Percentiles rank a stretch among this genome's conserved stretches.
Conservation (phyloP, 495 filamentous ascomycete genomes). For the Haplographium delicatum region DNA sequence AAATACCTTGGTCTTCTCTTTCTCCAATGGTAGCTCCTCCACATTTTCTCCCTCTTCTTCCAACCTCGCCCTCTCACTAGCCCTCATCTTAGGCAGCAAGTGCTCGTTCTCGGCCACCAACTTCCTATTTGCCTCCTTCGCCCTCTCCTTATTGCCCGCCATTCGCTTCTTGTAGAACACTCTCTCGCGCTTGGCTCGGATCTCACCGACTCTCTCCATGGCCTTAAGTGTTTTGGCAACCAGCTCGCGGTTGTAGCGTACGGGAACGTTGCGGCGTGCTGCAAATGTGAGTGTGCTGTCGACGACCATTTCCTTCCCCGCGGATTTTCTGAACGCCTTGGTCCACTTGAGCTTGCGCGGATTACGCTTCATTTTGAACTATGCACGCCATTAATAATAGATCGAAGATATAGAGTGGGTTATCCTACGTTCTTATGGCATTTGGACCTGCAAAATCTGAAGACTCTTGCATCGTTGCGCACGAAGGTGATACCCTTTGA, state of each 20-base stretch:
- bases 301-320: constrained; percentile 88
- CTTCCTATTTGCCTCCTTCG: constrained; percentile 73
- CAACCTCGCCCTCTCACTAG: constrained; percentile 45
- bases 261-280: constrained; percentile 85
- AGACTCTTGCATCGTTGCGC: constrained; percentile 63
- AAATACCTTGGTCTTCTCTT: constrained; percentile 44
- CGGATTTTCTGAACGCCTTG: constrained; percentile 71
- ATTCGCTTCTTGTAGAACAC: constrained; percentile 89
- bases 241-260: constrained; percentile 90
- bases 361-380: constrained; percentile 96
- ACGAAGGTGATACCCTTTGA: constrained; percentile 81
- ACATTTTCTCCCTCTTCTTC: constrained; percentile 44
- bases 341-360: constrained; percentile 81
- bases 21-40: constrained; percentile 45
- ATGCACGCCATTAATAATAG: not conserved
- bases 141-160: constrained; percentile 78
- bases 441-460: constrained; percentile 76
- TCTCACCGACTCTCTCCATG: constrained; percentile 88
- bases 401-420: not conserved
- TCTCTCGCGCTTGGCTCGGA: constrained; percentile 74
- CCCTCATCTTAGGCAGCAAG: constrained; percentile 62
- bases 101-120: constrained; percentile 90
- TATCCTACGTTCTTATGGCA: constrained; percentile 75
- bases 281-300: constrained; percentile 91
- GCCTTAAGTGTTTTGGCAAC: constrained; percentile 81